phyloP scores from a whole-genome alignment of 1,139 yeast genomes.

The Suhomyces coccinellae region DNA sequence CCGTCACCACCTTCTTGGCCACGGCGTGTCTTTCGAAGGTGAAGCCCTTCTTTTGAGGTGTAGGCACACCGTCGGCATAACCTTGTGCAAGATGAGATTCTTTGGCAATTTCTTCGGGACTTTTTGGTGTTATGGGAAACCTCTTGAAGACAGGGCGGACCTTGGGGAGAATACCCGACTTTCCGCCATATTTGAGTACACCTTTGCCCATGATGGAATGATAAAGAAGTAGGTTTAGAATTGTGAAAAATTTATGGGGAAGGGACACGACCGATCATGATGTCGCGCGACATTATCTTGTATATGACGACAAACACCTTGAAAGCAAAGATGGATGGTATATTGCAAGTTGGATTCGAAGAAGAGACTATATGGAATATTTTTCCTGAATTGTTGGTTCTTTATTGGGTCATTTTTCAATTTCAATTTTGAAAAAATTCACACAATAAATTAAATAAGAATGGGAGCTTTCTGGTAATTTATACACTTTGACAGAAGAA shows the following conservation, averaged over 20 bases:
- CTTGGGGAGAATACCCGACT: constrained; percentile 80
- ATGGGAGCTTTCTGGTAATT: no score
- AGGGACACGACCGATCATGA: neutral
- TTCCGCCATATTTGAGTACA: constrained; percentile 55
- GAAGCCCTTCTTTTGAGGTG: constrained; percentile 64
- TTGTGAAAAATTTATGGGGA: constrained; percentile 4
- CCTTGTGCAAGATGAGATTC: constrained; percentile 58
- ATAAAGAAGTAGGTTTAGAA: neutral
- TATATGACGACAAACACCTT: no score
- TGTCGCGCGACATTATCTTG: constrained; percentile 1
- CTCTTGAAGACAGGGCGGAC: constrained; percentile 70
- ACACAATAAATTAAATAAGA: no score
- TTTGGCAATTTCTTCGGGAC: constrained; percentile 32
- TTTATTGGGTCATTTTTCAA: no score
- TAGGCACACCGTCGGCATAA: constrained; percentile 71
- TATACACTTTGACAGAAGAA: no score
- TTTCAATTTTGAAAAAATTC: no score
- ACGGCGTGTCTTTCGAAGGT: constrained; percentile 41
- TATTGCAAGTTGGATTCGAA: no score
- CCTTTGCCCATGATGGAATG: constrained; percentile 48
- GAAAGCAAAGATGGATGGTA: no score
- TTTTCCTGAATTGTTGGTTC: no score
- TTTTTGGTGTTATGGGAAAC: constrained; percentile 57
- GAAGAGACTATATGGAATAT: no score
- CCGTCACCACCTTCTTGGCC: constrained; percentile 55